Evolutionary conservation across 2,329 filamentous ascomycete genomes (phyloP).

Genomic region (Grosmannia clavigera): DNA sequence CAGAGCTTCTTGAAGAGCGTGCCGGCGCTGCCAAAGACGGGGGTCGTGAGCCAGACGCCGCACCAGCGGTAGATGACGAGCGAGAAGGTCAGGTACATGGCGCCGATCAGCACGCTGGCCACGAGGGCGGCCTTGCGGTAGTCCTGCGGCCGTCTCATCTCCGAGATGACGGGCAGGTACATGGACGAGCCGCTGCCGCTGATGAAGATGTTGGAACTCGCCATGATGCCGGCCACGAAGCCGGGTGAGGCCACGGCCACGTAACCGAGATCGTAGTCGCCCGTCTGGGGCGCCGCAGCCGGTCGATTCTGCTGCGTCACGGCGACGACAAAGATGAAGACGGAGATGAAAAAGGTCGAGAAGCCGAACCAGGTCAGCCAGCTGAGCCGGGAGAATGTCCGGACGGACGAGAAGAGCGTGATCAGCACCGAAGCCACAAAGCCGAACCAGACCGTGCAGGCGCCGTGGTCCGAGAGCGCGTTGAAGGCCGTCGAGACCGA

Average conservation of each 20-base stretch:
- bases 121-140: constrained; percentile 43
- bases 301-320: constrained; percentile 22
- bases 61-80: constrained; percentile 44
- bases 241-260: constrained; percentile 38
- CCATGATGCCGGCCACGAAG: constrained; percentile 44
- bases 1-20: constrained; percentile 46
- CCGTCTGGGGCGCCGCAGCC: constrained; percentile 24
- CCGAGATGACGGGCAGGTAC: constrained; percentile 45
- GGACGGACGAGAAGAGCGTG: constrained; percentile 35
- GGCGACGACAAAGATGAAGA: constrained; percentile 38
- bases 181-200: constrained; percentile 24
- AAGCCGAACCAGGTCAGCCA: constrained; percentile 37
- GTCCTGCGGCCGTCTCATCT: constrained; percentile 48
- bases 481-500: constrained; percentile 51
- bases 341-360: constrained; percentile 45
- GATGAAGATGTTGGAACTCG: constrained; percentile 40
- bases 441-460: constrained; percentile 29
- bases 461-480: constrained; percentile 31
- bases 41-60: constrained; percentile 49
- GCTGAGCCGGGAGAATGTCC: constrained; percentile 32
- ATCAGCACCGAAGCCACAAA: constrained; percentile 39
- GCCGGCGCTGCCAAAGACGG: constrained; percentile 40
- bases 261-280: constrained; percentile 30
- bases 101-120: constrained; percentile 35
- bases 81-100: constrained; percentile 38